Base-by-base conservation (phyloP, 2,329 filamentous ascomycete species). In the Aspergillus sp. region DNA sequence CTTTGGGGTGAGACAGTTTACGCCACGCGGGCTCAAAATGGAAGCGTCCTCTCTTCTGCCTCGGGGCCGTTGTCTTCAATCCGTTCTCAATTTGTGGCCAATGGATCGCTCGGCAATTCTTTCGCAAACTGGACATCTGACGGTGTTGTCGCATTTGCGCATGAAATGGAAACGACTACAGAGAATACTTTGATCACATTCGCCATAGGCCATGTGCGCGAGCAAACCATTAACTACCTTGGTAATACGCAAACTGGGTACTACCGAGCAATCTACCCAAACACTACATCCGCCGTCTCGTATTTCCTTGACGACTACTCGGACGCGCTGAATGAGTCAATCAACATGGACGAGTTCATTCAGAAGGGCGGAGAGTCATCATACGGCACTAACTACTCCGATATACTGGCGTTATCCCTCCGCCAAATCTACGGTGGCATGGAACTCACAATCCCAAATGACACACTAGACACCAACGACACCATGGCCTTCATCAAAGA, bases 1-100 rank as follows among this genome's bases (percentile, higher is more conserved):
- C 65, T 72, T 39, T 79, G 76, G 75, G 77, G 77, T 23, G 70
- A 72, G 28, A 72, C 71, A 21, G 69, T 78, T 19, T 77, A 75
- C 63, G 76, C 76, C 21, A 69, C 73, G n/a, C 69, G 70, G 49
- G 69, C 64, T 6, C 25, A 52, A 28, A 57, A 61, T 30, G 45
- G 21, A 30, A 63, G 62, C 13, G 67, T 55, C 0, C 59, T 75
- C 21, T 70, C 72, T 56, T 65, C 67, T 17, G 63, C 67, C 17
- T 69, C 71, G 7, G 76, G 73, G 1, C 60, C 63, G 9, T 55
- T 64, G 12, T 58, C 68, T 19, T 61, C 61, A 3, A 62, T 75
- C 6, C 70, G 72, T 4, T 55, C 66, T 21, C 59, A 67, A n/a
- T 78, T 78, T 49, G 63, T 70, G 13, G 60, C 59, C 15, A 67